Percentiles rank a stretch among this genome's conserved stretches.
These are phyloP conservation scores for Pyrenula massariospora DNA, from an alignment of 495 filamentous ascomycete species.

Conservation along the genomic window DNA sequence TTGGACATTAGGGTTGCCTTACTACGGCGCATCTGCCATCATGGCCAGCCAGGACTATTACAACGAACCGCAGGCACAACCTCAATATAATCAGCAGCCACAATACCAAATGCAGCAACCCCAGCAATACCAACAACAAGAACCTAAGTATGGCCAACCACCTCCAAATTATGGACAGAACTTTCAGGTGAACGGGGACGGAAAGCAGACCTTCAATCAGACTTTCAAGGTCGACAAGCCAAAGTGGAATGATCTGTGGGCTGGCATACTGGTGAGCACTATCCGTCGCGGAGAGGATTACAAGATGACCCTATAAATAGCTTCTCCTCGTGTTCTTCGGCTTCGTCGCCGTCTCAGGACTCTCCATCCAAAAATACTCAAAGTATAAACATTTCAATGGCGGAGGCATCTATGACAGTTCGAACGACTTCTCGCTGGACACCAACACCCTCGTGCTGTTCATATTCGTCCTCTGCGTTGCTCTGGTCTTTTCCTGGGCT, in stretches of 20 bases:
- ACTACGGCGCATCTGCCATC: too few species aligned
- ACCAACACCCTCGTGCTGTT: constrained; percentile 85
- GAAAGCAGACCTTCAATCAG: constrained; percentile 47
- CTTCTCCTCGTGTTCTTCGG: constrained; percentile 64
- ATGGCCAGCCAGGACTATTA: too few species aligned
- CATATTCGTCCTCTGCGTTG: constrained; percentile 57
- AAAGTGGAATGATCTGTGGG: constrained; percentile 85
- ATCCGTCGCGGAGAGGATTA: background rate
- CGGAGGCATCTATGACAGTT: constrained; percentile 58
- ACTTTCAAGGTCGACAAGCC: constrained; percentile 70
- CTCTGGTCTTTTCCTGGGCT: constrained; percentile 58
- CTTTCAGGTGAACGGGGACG: background rate
- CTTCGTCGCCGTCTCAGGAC: constrained; percentile 64
- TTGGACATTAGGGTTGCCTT: too few species aligned
- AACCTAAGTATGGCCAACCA: background rate
- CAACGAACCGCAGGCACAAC: background rate
- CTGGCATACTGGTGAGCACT: constrained; percentile 54
- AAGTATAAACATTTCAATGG: constrained; percentile 54
- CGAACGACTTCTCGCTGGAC: constrained; percentile 51
- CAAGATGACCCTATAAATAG: too few species aligned
- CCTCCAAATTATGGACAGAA: constrained; percentile 1
- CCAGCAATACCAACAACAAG: background rate
- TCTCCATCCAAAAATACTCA: constrained; percentile 67
- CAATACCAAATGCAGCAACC: background rate
- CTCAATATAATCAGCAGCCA: background rate